Percentiles rank a stretch among this genome's conserved stretches.
These are phyloP conservation scores for Corymbia calophylla DNA, from an alignment of 441 rosid genomes.

Conservation along the genomic window DNA sequence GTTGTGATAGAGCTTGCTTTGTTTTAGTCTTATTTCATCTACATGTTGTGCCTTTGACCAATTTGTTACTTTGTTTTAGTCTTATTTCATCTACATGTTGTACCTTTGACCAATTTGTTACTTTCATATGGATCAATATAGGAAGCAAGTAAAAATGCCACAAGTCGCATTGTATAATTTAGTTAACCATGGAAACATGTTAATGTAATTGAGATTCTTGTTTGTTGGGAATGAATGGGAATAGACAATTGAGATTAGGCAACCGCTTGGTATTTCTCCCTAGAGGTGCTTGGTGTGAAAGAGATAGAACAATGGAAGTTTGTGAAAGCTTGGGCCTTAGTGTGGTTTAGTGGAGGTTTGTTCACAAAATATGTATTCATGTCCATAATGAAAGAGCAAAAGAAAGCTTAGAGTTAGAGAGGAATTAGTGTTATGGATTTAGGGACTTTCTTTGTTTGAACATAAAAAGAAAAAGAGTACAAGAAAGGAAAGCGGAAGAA, in stretches of 20 bases:
- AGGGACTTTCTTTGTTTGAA: not conserved
- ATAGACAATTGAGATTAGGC: not conserved
- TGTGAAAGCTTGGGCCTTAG: not conserved
- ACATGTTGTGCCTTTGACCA: too few species aligned
- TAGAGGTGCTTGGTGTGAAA: not conserved
- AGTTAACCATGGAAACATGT: not conserved
- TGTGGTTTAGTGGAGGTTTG: not conserved
- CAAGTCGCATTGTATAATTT: not conserved
- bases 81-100: not conserved
- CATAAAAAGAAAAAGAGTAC: not conserved
- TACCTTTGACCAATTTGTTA: too few species aligned
- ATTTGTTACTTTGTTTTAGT: too few species aligned
- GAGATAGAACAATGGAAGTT: not conserved
- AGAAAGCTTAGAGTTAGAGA: not conserved
- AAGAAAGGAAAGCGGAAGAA: not conserved
- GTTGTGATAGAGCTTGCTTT: not conserved
- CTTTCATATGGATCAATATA: not conserved
- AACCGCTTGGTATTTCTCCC: not conserved
- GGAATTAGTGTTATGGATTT: not conserved
- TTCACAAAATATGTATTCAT: not conserved
- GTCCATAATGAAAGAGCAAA: not conserved
- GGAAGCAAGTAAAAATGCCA: not conserved
- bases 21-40: not conserved
- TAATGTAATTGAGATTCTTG: not conserved
- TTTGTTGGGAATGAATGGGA: not conserved